phyloP scores from a whole-genome alignment of 331 rosid species.

The Quercus tomentella region DNA sequence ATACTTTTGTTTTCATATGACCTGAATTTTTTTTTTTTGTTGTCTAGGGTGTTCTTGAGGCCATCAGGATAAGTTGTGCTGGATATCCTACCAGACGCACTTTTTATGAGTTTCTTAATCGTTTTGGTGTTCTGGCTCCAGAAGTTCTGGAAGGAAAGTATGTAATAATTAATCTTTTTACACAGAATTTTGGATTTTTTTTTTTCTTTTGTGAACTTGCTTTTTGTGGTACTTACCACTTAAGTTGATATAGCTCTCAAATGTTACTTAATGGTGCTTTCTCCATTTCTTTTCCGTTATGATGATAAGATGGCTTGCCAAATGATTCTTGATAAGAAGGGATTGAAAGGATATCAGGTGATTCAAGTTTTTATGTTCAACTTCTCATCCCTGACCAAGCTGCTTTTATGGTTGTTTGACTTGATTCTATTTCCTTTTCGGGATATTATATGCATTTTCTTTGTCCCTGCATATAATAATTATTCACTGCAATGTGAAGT shows the following conservation, averaged over 20 bases:
- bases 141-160: slow-evolving; percentile 96
- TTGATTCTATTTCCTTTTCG: too few relatives aligned
- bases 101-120: slow-evolving; percentile 87
- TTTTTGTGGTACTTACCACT: neutral
- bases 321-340: slow-evolving; percentile 85
- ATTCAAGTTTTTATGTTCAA: slow-evolving; percentile 31
- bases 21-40: too few relatives aligned
- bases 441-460: too few relatives aligned
- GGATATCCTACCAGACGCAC: slow-evolving; percentile 97
- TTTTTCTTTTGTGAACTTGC: neutral
- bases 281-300: slow-evolving; percentile 41
- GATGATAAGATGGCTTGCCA: slow-evolving; percentile 88
- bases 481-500: slow-evolving; percentile 20
- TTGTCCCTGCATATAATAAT: too few relatives aligned
- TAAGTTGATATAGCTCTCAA: too few relatives aligned
- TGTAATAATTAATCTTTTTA: slow-evolving; percentile 15
- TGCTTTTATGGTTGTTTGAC: too few relatives aligned
- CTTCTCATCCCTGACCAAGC: neutral
- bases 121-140: slow-evolving; percentile 97
- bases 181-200: neutral
- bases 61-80: slow-evolving; percentile 98
- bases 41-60: slow-evolving; percentile 94
- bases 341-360: slow-evolving; percentile 96
- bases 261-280: too few relatives aligned
- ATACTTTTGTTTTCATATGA: too few relatives aligned